Conservation (phyloP, 345 rosid genomes). For the Aethionema arabicum region DNA sequence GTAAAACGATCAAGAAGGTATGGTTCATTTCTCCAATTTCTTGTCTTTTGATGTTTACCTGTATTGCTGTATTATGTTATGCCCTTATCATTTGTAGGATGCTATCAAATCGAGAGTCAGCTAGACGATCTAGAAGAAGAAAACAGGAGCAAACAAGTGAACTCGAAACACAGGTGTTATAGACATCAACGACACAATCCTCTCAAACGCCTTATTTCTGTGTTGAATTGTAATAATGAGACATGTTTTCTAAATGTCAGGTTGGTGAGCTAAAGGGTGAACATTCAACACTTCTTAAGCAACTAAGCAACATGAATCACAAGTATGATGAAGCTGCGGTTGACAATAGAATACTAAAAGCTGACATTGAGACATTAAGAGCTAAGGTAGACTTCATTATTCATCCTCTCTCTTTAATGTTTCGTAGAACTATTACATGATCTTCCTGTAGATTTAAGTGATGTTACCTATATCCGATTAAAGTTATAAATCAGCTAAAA, state of each 20-base stretch:
- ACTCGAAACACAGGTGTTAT: conserved; percentile 78
- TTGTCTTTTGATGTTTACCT: conserved; percentile 10
- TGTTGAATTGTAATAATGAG: not conserved
- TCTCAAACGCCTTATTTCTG: not conserved
- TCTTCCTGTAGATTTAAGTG: no score
- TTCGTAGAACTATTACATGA: no score
- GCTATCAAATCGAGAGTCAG: conserved; percentile 98
- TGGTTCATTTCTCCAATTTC: not conserved
- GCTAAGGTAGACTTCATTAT: conserved; percentile 55
- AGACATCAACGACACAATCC: not conserved
- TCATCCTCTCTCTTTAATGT: not conserved
- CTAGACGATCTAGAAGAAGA: conserved; percentile 94
- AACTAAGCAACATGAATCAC: conserved; percentile 66
- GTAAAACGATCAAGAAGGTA: conserved; percentile 76
- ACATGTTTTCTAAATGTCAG: conserved; percentile 37
- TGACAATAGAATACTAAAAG: conserved; percentile 89
- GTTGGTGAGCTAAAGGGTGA: conserved; percentile 81
- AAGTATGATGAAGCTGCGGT: conserved; percentile 78
- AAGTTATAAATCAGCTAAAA: no score
- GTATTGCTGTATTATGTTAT: not conserved
- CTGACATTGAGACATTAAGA: conserved; percentile 89
- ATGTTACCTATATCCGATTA: no score
- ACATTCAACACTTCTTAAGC: conserved; percentile 62
- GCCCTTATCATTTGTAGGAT: conserved; percentile 48
- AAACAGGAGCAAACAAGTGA: conserved; percentile 86